Percentiles rank a stretch among this genome's conserved stretches.
Conservation (phyloP, 768 basidiomycete species). For the Lyophyllum decastes region DNA sequence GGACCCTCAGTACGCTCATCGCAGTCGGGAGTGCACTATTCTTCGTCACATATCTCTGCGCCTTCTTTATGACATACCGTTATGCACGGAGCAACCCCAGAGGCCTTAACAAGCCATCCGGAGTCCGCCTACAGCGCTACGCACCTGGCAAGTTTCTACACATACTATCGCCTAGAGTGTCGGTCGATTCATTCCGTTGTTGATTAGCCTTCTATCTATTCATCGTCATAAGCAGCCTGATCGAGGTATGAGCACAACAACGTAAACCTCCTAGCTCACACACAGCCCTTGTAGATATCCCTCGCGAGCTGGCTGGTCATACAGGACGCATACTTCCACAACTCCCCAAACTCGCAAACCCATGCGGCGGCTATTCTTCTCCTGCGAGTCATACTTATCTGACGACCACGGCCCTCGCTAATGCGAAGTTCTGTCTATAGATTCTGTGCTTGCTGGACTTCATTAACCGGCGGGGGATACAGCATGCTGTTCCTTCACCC, state of each 20-base stretch:
- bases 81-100: constrained; percentile 46
- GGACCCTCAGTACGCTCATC: constrained; percentile 22
- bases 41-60: constrained; percentile 47
- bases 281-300: constrained; percentile 39
- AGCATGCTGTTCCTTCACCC: constrained; percentile 65
- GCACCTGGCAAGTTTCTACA: constrained; percentile 45
- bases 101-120: constrained; percentile 51
- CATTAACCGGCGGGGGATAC: constrained; percentile 50
- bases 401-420: background rate
- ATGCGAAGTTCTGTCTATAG: constrained; percentile 28
- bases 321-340: constrained; percentile 54
- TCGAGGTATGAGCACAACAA: constrained; percentile 34
- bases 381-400: constrained; percentile 38
- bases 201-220: constrained; percentile 50
- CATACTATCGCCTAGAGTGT: background rate
- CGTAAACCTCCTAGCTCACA: background rate
- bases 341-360: constrained; percentile 48
- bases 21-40: constrained; percentile 23
- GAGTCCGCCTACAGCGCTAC: constrained; percentile 47
- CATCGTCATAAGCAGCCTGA: constrained; percentile 48
- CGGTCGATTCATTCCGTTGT: constrained; percentile 14
- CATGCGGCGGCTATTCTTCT: constrained; percentile 47
- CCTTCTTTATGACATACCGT: constrained; percentile 50
- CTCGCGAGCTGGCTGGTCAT: constrained; percentile 59
- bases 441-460: constrained; percentile 63